These are phyloP conservation scores for Chimonanthus praecox DNA, from an alignment of 164 flowering plant genomes.

Conservation along the genomic window DNA sequence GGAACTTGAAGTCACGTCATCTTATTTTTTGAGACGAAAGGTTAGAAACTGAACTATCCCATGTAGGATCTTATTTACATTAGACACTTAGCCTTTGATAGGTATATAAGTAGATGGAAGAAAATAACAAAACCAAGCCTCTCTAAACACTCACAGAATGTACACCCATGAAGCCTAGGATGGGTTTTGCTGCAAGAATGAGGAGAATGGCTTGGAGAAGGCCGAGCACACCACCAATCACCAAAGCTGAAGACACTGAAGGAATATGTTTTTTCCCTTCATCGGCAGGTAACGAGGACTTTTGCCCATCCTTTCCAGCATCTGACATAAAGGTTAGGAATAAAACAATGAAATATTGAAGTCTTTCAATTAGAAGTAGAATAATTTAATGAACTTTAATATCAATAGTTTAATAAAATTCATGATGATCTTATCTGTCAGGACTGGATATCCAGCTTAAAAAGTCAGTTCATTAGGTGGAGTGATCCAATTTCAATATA, in stretches of 20 bases:
- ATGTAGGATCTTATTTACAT: too few species aligned
- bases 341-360: neutral
- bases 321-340: conserved; percentile 20
- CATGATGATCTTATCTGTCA: too few species aligned
- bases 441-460: too few species aligned
- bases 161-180: conserved; percentile 57
- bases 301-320: conserved; percentile 8
- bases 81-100: too few species aligned
- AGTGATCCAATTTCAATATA: too few species aligned
- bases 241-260: conserved; percentile 65
- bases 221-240: conserved; percentile 56
- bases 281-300: conserved; percentile 8
- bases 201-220: conserved; percentile 54
- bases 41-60: too few species aligned
- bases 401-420: too few species aligned
- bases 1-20: too few species aligned
- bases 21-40: too few species aligned
- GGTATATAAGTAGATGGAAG: neutral
- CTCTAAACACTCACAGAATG: conserved; percentile 39
- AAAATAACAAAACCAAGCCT: neutral
- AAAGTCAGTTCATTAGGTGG: too few species aligned
- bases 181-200: conserved; percentile 40
- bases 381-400: too few species aligned
- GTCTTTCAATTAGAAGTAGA: neutral
- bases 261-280: conserved; percentile 41